Percentiles rank a stretch among this genome's conserved stretches.
Conservation (phyloP, 2,329 filamentous ascomycete genomes). For the Trichoderma sp. region DNA sequence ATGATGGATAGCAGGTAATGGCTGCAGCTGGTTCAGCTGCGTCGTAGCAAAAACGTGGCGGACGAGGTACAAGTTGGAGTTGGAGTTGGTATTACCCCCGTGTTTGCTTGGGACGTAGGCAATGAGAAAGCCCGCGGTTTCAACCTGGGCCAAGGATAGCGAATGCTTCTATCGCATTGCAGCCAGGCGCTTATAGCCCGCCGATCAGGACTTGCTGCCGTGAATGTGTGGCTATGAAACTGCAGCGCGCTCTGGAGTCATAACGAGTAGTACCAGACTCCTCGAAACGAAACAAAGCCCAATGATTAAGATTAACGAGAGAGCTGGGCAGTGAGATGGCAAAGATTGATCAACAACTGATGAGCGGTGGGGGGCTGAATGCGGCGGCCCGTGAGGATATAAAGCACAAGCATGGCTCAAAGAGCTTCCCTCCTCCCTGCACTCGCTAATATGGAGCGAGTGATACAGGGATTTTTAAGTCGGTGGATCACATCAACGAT, state of each 20-base stretch:
- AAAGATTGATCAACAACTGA: slow-evolving; percentile 19
- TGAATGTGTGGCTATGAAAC: slow-evolving; percentile 3
- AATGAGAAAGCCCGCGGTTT: slow-evolving; percentile 15
- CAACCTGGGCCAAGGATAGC: slow-evolving; percentile 15
- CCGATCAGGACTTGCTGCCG: slow-evolving; percentile 10
- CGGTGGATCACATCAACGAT: slow-evolving; percentile 17
- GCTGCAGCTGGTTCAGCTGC: slow-evolving; percentile 24
- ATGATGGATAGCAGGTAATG: slow-evolving; percentile 35
- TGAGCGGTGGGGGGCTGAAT: slow-evolving; percentile 10
- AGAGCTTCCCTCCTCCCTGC: slow-evolving; percentile 7
- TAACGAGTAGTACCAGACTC: slow-evolving; percentile 30
- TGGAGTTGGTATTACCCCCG: background rate
- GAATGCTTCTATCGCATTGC: slow-evolving; percentile 18
- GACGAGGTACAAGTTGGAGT: slow-evolving; percentile 27
- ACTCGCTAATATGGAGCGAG: slow-evolving; percentile 6
- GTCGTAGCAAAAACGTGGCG: slow-evolving; percentile 3
- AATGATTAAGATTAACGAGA: slow-evolving; percentile 22
- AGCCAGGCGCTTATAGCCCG: slow-evolving; percentile 14
- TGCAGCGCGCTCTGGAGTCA: slow-evolving; percentile 3
- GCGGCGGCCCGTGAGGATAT: slow-evolving; percentile 19
- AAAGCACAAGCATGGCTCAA: slow-evolving; percentile 10
- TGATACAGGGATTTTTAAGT: slow-evolving; percentile 9
- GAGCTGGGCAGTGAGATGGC: slow-evolving; percentile 14
- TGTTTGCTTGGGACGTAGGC: slow-evolving; percentile 29
- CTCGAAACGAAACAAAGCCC: slow-evolving; percentile 20